These are phyloP conservation scores for Arthroderma uncinatum DNA, from an alignment of 2,329 filamentous ascomycete genomes.

Conservation along the genomic window DNA sequence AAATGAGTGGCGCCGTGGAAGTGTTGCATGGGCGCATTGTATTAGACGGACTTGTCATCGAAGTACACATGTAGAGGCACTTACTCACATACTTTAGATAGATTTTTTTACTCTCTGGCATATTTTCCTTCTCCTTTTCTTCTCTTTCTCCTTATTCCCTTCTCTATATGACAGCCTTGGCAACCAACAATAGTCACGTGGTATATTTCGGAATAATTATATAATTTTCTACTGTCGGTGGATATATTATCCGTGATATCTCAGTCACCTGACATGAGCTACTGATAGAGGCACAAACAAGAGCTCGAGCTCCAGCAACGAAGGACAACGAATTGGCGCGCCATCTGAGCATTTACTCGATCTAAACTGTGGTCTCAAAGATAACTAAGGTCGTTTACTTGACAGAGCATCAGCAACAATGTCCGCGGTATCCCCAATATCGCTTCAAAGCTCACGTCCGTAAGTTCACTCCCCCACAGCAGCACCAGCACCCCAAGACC, in stretches of 20 bases:
- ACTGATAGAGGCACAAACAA: constrained; percentile 1
- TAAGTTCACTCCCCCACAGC: constrained; percentile 26
- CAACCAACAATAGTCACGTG: too few relatives aligned
- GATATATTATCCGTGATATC: not conserved
- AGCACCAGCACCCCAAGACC: not conserved
- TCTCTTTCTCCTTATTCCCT: not conserved
- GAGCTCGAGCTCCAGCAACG: constrained; percentile 29
- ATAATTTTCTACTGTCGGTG: not conserved
- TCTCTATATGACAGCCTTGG: too few relatives aligned
- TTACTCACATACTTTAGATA: not conserved
- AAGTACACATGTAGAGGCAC: not conserved
- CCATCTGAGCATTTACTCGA: not conserved
- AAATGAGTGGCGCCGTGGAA: not conserved
- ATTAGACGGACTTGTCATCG: not conserved
- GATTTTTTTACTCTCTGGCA: not conserved
- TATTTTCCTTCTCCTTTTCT: not conserved
- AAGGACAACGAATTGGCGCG: not conserved
- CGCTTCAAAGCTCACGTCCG: constrained; percentile 65
- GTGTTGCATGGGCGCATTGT: not conserved
- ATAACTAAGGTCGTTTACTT: not conserved
- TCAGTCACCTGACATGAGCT: not conserved
- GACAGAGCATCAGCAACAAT: constrained; percentile 37
- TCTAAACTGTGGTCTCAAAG: not conserved
- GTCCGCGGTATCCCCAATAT: constrained; percentile 71
- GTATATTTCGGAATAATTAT: not conserved